Conservation (phyloP, 768 basidiomycete genomes). For the Suillus ampliporus region DNA sequence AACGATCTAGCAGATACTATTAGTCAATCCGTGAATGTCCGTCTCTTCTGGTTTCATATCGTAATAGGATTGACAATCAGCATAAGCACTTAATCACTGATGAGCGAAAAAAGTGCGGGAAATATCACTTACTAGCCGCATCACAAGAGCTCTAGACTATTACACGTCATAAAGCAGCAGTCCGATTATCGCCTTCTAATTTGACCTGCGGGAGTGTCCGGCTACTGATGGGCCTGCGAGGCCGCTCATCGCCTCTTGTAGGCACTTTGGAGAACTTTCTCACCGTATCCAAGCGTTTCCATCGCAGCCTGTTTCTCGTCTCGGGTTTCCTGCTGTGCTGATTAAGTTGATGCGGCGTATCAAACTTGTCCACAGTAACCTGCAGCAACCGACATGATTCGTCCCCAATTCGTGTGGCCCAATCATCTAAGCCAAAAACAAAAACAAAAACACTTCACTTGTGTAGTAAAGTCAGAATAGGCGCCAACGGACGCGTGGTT, state of each 20-base stretch:
- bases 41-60: slow-evolving; percentile 37
- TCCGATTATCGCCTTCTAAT: slow-evolving; percentile 11
- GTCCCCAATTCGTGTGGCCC: slow-evolving; percentile 22
- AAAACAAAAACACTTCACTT: too few relatives aligned
- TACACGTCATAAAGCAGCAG: slow-evolving; percentile 12
- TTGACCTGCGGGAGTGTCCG: slow-evolving; percentile 7
- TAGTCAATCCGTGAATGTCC: slow-evolving; percentile 36
- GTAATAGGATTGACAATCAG: slow-evolving; percentile 43
- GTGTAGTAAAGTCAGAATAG: not conserved
- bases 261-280: slow-evolving; percentile 1
- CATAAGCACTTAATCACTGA: slow-evolving; percentile 15
- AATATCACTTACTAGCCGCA: slow-evolving; percentile 11
- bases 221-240: slow-evolving; percentile 9
- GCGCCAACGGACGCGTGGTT: not conserved
- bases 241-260: slow-evolving; percentile 10
- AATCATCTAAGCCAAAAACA: slow-evolving; percentile 9
- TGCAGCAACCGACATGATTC: slow-evolving; percentile 12
- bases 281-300: slow-evolving; percentile 24
- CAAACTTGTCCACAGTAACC: slow-evolving; percentile 21
- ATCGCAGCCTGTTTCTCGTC: slow-evolving; percentile 11
- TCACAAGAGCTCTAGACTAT: slow-evolving; percentile 8
- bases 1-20: slow-evolving; percentile 34
- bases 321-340: slow-evolving; percentile 32
- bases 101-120: slow-evolving; percentile 11
- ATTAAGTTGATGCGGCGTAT: slow-evolving; percentile 34